Evolutionary conservation across 2,329 filamentous ascomycete genomes (phyloP), one percentile per base, ranked within the genome.

Genomic region (Xylariaceae sp.): DNA sequence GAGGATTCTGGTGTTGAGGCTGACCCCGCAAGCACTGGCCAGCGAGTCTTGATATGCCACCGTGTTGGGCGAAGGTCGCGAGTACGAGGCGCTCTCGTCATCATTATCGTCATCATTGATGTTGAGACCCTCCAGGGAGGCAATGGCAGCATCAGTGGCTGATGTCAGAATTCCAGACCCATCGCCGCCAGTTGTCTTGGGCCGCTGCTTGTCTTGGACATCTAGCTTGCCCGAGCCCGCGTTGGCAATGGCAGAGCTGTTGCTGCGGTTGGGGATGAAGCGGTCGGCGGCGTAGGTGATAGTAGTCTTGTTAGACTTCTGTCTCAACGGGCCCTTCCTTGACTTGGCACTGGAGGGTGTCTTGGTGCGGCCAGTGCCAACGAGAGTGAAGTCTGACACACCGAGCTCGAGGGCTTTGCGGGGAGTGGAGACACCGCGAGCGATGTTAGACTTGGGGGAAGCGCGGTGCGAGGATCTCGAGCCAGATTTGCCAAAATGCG

Each of bases 361-460:
- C 58, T 81, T 77, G 46, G 53, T 56, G 45, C 60, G 68, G 38
- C 86, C 87, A 35, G 89, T 94, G 43, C 89, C 88, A 33, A 84
- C 86, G 51, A 98, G 71, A 13, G 85, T 78, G 70, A 90, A 96
- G 57, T 98, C 89, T 25, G 89, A 95, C 21, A 94, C 80, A 46
- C 87, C 88, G 25, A 94, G 75, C 61, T 96, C 90, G 24, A 96
- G 74, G 29, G 70, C 74, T 59, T 83, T 86, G 52, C 85, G 83
- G 14, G 90, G 89, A 27, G 86, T 89, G 38, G 80, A 73, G 36
- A 77, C 75, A 26, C 67, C 66, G 45, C 79, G 77, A 46, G 83
- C 85, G 59, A 95, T 95, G 70, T 95, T 96, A 39, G 89, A 95
- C 70, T 96, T 96, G 57, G 89, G 88, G 3, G 90, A 95, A 57